These are phyloP conservation scores for Sisymbrium irio DNA, from an alignment of 345 rosid genomes.

Conservation along the genomic window DNA sequence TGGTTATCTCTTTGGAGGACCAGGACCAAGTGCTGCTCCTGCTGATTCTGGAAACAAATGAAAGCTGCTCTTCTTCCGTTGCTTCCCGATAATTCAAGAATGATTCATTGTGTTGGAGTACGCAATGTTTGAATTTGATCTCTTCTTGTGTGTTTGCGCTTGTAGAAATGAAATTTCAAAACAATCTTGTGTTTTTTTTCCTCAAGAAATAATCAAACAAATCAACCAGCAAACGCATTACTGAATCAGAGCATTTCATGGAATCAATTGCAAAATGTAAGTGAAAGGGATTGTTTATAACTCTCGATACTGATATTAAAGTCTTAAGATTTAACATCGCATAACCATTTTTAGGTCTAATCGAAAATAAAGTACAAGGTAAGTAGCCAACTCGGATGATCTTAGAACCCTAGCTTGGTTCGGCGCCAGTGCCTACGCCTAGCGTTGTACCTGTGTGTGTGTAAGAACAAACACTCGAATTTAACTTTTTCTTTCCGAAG, in stretches of 20 bases:
- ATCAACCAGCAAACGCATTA: background rate
- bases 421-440: slow-evolving; percentile 75
- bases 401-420: slow-evolving; percentile 52
- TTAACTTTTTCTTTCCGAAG: background rate
- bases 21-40: slow-evolving; percentile 10
- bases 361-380: background rate
- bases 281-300: background rate
- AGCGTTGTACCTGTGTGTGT: slow-evolving; percentile 46
- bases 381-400: background rate
- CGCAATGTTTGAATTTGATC: slow-evolving; percentile 1
- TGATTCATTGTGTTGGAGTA: background rate
- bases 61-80: no score
- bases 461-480: background rate
- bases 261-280: background rate
- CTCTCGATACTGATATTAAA: background rate
- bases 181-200: background rate
- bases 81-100: background rate
- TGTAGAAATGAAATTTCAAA: background rate
- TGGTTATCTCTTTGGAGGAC: slow-evolving; percentile 50
- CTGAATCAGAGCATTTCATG: background rate
- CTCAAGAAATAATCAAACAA: background rate
- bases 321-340: background rate
- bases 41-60: slow-evolving; percentile 19
- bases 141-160: background rate
- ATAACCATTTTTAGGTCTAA: background rate